phyloP scores from a whole-genome alignment of 495 filamentous ascomycete species.

The Hypomontagnella submonticulosa region DNA sequence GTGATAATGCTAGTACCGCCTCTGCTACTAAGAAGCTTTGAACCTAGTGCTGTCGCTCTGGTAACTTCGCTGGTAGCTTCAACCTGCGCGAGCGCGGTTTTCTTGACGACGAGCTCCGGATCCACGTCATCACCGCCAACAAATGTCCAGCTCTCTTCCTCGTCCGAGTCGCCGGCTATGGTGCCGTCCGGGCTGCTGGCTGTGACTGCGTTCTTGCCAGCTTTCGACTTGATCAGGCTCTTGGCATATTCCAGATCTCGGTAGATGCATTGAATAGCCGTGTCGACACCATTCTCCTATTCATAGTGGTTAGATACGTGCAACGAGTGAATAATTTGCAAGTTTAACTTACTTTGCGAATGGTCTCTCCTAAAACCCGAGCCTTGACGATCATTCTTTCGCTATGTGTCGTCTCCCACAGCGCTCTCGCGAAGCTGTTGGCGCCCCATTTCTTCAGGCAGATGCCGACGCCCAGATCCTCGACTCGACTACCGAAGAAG shows the following conservation, averaged over 20 bases:
- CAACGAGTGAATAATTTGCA: neutral
- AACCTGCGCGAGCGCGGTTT: slow-evolving; percentile 41
- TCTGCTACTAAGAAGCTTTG: slow-evolving; percentile 31
- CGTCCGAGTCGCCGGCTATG: slow-evolving; percentile 47
- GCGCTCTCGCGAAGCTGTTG: slow-evolving; percentile 78
- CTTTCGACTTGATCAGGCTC: slow-evolving; percentile 75
- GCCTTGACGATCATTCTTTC: slow-evolving; percentile 92
- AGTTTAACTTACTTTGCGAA: slow-evolving; percentile 75
- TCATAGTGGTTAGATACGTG: slow-evolving; percentile 31
- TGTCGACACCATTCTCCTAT: slow-evolving; percentile 89
- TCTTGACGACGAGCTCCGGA: slow-evolving; percentile 48
- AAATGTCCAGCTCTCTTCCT: slow-evolving; percentile 64
- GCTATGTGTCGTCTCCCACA: slow-evolving; percentile 93
- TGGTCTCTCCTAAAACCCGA: slow-evolving; percentile 80
- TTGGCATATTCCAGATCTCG: slow-evolving; percentile 96
- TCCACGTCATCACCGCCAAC: slow-evolving; percentile 54
- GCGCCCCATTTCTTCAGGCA: slow-evolving; percentile 90
- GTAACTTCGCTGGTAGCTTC: slow-evolving; percentile 27
- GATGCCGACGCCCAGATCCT: slow-evolving; percentile 92
- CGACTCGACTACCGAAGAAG: slow-evolving; percentile 90
- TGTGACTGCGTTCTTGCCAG: slow-evolving; percentile 59
- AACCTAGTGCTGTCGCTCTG: slow-evolving; percentile 18
- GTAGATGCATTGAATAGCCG: slow-evolving; percentile 92
- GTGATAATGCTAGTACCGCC: slow-evolving; percentile 3
- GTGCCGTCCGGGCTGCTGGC: slow-evolving; percentile 42